phyloP scores from a whole-genome alignment of 192 early-diverging fungal species.

The Spizellomyces sp. region DNA sequence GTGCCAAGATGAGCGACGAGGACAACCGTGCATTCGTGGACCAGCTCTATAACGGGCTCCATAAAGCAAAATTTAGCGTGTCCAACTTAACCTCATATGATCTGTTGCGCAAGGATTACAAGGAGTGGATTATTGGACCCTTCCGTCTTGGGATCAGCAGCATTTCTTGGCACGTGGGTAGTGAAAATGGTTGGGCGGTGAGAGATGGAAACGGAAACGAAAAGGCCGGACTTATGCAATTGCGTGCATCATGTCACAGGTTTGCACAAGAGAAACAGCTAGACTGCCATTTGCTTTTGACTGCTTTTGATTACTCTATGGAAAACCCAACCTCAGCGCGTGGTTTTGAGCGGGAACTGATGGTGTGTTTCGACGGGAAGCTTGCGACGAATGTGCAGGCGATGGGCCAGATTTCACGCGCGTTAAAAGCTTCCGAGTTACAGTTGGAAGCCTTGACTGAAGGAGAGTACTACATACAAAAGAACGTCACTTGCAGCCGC shows the following conservation, averaged over 20 bases:
- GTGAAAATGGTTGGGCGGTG: slow-evolving; percentile 41
- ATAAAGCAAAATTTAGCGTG: slow-evolving; percentile 56
- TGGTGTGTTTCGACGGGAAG: slow-evolving; percentile 40
- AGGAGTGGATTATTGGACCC: slow-evolving; percentile 52
- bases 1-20: not conserved
- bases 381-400: slow-evolving; percentile 5
- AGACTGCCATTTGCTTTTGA: slow-evolving; percentile 62
- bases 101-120: slow-evolving; percentile 75
- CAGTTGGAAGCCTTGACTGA: slow-evolving; percentile 28
- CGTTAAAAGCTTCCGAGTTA: slow-evolving; percentile 41
- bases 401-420: slow-evolving; percentile 27
- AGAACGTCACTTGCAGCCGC: slow-evolving; percentile 55
- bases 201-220: slow-evolving; percentile 46
- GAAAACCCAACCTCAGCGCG: slow-evolving; percentile 13
- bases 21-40: slow-evolving; percentile 4
- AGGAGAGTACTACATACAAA: slow-evolving; percentile 50
- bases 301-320: slow-evolving; percentile 50
- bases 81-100: slow-evolving; percentile 48
- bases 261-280: slow-evolving; percentile 48
- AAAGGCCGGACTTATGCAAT: slow-evolving; percentile 3
- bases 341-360: slow-evolving; percentile 66
- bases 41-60: slow-evolving; percentile 49
- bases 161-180: slow-evolving; percentile 53
- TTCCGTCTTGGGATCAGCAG: slow-evolving; percentile 64
- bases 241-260: slow-evolving; percentile 5